These are phyloP conservation scores for Acrodontium crateriforme DNA, from an alignment of 2,329 filamentous ascomycete genomes.

Conservation along the genomic window DNA sequence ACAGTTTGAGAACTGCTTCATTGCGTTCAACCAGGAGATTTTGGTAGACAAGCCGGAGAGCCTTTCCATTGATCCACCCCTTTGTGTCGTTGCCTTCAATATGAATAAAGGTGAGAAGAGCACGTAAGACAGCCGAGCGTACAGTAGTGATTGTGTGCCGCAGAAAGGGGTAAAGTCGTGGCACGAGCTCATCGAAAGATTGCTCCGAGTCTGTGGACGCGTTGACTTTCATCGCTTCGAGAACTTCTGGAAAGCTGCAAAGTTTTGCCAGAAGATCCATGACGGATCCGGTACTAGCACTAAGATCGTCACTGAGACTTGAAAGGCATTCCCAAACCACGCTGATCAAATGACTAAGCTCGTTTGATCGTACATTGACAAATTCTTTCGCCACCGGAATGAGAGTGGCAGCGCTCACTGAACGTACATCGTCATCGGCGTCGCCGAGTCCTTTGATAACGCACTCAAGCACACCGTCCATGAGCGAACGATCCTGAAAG, in stretches of 20 bases:
- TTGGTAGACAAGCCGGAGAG: constrained; percentile 80
- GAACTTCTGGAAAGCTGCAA: constrained; percentile 83
- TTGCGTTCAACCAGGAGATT: constrained; percentile 91
- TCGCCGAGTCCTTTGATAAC: constrained; percentile 93
- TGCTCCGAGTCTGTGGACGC: constrained; percentile 70
- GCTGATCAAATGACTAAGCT: constrained; percentile 70
- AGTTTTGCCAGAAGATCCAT: constrained; percentile 96
- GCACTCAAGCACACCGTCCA: constrained; percentile 81
- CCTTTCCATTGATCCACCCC: constrained; percentile 84
- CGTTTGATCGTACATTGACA: constrained; percentile 65
- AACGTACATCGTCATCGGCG: constrained; percentile 85
- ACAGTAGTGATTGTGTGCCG: constrained; percentile 96
- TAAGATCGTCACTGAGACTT: constrained; percentile 91
- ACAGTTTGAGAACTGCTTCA: constrained; percentile 65
- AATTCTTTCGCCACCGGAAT: constrained; percentile 95
- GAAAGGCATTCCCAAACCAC: constrained; percentile 97
- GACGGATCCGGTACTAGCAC: constrained; percentile 91
- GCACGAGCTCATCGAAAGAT: constrained; percentile 84
- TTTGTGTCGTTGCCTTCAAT: constrained; percentile 67
- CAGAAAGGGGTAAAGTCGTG: constrained; percentile 87
- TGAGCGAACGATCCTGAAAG: constrained; percentile 66
- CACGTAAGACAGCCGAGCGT: constrained; percentile 81
- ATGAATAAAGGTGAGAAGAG: constrained; percentile 81
- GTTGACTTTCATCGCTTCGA: constrained; percentile 86
- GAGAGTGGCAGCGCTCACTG: constrained; percentile 91